Evolutionary conservation across 345 rosid species (phyloP).

Genomic region (Pugionium dolabratum): DNA sequence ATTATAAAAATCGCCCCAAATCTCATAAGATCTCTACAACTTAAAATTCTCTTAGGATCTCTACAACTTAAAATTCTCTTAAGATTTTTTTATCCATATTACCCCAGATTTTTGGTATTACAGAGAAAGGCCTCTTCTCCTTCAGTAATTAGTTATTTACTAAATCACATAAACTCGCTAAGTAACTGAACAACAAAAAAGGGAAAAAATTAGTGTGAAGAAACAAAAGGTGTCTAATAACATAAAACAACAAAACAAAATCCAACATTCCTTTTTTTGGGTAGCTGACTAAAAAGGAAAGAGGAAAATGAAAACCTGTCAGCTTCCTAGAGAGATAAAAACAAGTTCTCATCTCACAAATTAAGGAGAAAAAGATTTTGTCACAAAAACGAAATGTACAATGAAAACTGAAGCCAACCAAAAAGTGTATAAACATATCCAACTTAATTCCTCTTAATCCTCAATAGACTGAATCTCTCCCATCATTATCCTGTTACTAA

Average conservation of each 20-base stretch:
- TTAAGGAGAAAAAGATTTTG: slow-evolving; percentile 15
- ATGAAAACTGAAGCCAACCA: slow-evolving; percentile 28
- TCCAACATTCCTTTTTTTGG: slow-evolving; percentile 5
- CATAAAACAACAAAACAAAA: slow-evolving; percentile 25
- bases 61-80: too few relatives aligned
- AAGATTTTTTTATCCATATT: too few relatives aligned
- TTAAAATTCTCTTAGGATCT: too few relatives aligned
- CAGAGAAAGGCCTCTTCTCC: too few relatives aligned
- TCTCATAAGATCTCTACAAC: too few relatives aligned
- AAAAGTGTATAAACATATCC: slow-evolving; percentile 52
- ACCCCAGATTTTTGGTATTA: too few relatives aligned
- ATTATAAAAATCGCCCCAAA: too few relatives aligned
- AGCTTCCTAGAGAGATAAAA: slow-evolving; percentile 36
- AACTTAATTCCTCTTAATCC: slow-evolving; percentile 48
- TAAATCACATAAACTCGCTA: too few relatives aligned
- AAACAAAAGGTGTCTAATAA: not conserved
- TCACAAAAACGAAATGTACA: slow-evolving; percentile 38
- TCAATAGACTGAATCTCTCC: slow-evolving; percentile 92
- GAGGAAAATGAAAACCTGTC: slow-evolving; percentile 26
- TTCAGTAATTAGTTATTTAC: too few relatives aligned
- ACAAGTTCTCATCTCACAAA: slow-evolving; percentile 25
- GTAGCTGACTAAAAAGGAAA: slow-evolving; percentile 13
- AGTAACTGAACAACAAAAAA: too few relatives aligned
- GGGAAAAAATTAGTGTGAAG: too few relatives aligned
- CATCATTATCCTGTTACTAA: slow-evolving; percentile 98